These are phyloP conservation scores for Mucuna pruriens DNA, from an alignment of 306 rosid genomes.

Conservation along the genomic window DNA sequence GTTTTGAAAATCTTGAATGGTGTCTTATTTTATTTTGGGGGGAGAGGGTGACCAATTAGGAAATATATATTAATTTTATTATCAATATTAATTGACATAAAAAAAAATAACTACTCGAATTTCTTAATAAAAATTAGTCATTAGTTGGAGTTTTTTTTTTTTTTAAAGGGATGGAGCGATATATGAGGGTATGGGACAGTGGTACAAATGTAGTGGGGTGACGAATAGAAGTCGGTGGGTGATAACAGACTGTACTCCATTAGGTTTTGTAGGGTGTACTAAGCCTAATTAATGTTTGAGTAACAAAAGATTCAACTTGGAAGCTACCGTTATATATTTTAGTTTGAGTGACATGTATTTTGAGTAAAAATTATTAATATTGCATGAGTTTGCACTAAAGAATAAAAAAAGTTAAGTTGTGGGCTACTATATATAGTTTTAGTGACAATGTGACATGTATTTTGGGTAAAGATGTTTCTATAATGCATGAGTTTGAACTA, in stretches of 20 bases:
- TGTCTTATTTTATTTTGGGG: too few relatives aligned
- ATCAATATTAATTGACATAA: too few relatives aligned
- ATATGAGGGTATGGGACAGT: conserved; percentile 13
- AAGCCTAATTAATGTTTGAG: conserved; percentile 15
- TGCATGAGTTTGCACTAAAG: conserved; percentile 21
- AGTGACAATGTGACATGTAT: conserved; percentile 2
- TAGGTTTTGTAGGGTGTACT: conserved; percentile 36
- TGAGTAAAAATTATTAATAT: conserved; percentile 10
- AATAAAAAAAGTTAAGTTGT: background rate
- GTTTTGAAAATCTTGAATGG: too few relatives aligned
- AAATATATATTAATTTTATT: too few relatives aligned
- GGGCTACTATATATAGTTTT: conserved; percentile 7
- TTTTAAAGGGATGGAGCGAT: too few relatives aligned
- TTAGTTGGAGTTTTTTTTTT: too few relatives aligned
- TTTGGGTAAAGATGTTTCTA: background rate
- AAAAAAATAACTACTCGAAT: too few relatives aligned
- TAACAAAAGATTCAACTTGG: background rate
- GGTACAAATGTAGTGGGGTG: conserved; percentile 29
- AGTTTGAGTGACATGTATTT: conserved; percentile 10
- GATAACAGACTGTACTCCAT: conserved; percentile 65
- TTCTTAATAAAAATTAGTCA: too few relatives aligned
- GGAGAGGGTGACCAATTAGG: too few relatives aligned
- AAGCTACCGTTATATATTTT: background rate
- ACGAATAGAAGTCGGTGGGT: conserved; percentile 33
- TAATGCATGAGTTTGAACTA: conserved; percentile 26